Conservation (phyloP, 2,329 filamentous ascomycete species). For the Teratosphaeria destructans region DNA sequence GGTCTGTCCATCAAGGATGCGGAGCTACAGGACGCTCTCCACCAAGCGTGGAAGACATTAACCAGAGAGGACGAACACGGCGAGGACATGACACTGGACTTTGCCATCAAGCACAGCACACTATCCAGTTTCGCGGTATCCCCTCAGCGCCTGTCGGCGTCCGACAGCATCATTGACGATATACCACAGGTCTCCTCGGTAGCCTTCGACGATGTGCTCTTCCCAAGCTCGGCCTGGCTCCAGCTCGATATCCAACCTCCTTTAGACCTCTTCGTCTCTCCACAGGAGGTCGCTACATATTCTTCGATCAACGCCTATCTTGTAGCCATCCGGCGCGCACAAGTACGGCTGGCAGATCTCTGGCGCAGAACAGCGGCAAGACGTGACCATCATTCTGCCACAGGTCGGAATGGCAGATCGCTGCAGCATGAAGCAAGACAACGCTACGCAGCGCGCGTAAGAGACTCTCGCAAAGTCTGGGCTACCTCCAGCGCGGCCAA, state of each 20-base stretch:
- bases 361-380: slow-evolving; percentile 79
- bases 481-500: slow-evolving; percentile 77
- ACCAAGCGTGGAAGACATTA: slow-evolving; percentile 68
- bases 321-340: slow-evolving; percentile 71
- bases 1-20: slow-evolving; percentile 71
- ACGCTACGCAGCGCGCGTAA: slow-evolving; percentile 52
- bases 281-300: slow-evolving; percentile 67
- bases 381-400: slow-evolving; percentile 64
- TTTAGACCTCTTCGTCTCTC: slow-evolving; percentile 75
- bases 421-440: slow-evolving; percentile 47
- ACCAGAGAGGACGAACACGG: slow-evolving; percentile 66
- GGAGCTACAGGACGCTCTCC: slow-evolving; percentile 67
- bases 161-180: slow-evolving; percentile 25
- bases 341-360: slow-evolving; percentile 70
- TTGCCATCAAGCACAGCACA: slow-evolving; percentile 66
- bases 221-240: slow-evolving; percentile 64
- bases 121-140: slow-evolving; percentile 45
- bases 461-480: slow-evolving; percentile 73
- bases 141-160: slow-evolving; percentile 28
- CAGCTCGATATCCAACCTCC: slow-evolving; percentile 65
- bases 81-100: slow-evolving; percentile 64
- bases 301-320: slow-evolving; percentile 81
- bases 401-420: slow-evolving; percentile 35
- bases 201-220: slow-evolving; percentile 69
- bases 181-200: slow-evolving; percentile 33